Evolutionary conservation across 179 eudicot genomes (phyloP).

Genomic region (Silene coronaria): DNA sequence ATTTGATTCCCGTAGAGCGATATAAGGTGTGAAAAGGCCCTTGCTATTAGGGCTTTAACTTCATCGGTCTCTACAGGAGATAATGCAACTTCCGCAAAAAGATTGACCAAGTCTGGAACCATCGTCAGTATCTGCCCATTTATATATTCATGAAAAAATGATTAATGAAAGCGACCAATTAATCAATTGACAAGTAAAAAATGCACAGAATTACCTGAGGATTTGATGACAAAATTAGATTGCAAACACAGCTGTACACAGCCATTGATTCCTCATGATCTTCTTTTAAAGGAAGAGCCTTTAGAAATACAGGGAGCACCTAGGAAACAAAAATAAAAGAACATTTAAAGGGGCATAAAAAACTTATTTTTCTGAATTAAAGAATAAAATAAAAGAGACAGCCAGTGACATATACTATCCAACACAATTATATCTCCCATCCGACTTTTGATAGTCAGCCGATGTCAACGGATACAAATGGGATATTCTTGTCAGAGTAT

Average conservation of each 20-base stretch:
- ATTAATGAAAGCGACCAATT: not conserved
- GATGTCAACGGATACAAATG: too few relatives aligned
- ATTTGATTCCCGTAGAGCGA: constrained; percentile 86
- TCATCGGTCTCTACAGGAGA: constrained; percentile 77
- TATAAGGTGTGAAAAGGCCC: constrained; percentile 81
- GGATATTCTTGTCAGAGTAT: too few relatives aligned
- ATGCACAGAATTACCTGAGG: constrained; percentile 46
- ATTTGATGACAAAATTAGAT: constrained; percentile 73
- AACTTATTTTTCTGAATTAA: not conserved
- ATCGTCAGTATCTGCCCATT: constrained; percentile 53
- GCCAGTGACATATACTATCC: not conserved
- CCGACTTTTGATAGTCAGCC: too few relatives aligned
- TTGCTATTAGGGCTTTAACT: constrained; percentile 70
- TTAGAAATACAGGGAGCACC: constrained; percentile 83
- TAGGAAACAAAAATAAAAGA: constrained; percentile 13
- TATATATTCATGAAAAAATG: not conserved
- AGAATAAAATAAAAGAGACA: not conserved
- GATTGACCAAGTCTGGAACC: constrained; percentile 72
- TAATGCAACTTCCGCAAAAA: constrained; percentile 80
- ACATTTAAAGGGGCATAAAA: not conserved
- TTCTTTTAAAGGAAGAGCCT: constrained; percentile 81
- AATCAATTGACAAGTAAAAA: not conserved
- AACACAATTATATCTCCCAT: too few relatives aligned
- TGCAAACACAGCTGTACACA: constrained; percentile 77
- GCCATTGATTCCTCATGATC: constrained; percentile 78